Conservation (phyloP, 805 yeast species). For the Candida dajiaensis region DNA sequence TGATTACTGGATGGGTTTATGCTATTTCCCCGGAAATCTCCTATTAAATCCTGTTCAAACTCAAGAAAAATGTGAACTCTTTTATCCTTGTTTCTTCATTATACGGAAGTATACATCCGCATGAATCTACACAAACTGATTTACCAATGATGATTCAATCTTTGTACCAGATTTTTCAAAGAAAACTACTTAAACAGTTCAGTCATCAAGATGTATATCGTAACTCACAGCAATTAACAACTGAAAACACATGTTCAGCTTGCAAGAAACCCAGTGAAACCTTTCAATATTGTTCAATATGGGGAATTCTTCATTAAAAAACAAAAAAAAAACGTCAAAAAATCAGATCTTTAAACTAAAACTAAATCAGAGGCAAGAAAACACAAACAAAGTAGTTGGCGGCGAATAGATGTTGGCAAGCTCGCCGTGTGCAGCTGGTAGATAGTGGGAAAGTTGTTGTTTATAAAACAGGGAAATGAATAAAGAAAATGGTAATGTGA, state of each 20-base stretch:
- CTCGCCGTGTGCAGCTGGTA: neutral
- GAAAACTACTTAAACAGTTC: neutral
- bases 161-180: too few species aligned
- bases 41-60: neutral
- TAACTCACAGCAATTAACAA: neutral
- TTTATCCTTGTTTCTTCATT: neutral
- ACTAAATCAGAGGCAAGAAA: neutral
- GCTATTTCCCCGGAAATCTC: neutral
- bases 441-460: neutral
- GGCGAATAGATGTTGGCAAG: neutral
- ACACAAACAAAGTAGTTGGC: neutral
- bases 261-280: neutral
- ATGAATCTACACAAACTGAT: too few species aligned
- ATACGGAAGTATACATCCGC: neutral
- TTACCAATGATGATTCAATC: too few species aligned
- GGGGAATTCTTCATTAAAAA: neutral
- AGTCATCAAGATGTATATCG: neutral
- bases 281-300: neutral
- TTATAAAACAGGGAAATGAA: slow-evolving; percentile 3
- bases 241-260: neutral
- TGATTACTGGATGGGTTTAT: neutral
- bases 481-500: neutral
- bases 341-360: neutral
- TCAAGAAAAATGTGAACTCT: neutral
- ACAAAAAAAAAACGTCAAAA: neutral